Evolutionary conservation across 2,329 filamentous ascomycete genomes (phyloP).

Genomic region (Alternaria alternata): DNA sequence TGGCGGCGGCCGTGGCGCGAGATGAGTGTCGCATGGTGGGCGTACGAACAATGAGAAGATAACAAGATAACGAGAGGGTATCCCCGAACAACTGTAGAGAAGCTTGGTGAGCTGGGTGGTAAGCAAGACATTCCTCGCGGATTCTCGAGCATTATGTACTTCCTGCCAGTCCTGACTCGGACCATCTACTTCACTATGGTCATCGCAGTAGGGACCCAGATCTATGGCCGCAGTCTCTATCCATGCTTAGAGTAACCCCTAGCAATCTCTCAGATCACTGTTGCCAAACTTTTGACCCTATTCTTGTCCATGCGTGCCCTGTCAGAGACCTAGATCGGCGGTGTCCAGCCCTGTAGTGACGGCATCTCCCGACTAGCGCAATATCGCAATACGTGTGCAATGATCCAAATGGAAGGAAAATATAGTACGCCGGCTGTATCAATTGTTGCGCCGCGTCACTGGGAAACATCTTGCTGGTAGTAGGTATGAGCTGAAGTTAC

Average conservation of each 20-base stretch:
- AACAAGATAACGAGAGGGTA: not conserved
- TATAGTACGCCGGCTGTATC: not conserved
- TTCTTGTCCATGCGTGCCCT: not conserved
- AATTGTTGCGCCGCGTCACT: not conserved
- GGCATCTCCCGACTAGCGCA: not conserved
- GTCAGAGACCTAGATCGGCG: not conserved
- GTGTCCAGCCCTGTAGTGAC: not conserved
- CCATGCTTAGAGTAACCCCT: not conserved
- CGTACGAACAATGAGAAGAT: not conserved
- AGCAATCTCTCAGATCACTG: constrained; percentile 2
- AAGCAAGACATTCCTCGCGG: not conserved
- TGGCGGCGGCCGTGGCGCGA: constrained; percentile 6
- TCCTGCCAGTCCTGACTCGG: not conserved
- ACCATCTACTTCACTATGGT: not conserved
- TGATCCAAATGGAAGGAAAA: not conserved
- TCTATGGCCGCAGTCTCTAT: not conserved
- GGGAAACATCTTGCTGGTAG: not conserved
- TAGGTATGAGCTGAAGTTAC: not conserved
- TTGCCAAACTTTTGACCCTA: not conserved
- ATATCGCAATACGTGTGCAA: not conserved
- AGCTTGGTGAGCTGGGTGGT: not conserved
- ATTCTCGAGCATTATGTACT: not conserved
- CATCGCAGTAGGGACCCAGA: not conserved
- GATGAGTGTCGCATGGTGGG: constrained; percentile 17
- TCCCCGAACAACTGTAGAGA: not conserved